Percentiles rank a stretch among this genome's conserved stretches.
Conservation (phyloP, 257 asterid genomes). For the Knoxia roxburghii region DNA sequence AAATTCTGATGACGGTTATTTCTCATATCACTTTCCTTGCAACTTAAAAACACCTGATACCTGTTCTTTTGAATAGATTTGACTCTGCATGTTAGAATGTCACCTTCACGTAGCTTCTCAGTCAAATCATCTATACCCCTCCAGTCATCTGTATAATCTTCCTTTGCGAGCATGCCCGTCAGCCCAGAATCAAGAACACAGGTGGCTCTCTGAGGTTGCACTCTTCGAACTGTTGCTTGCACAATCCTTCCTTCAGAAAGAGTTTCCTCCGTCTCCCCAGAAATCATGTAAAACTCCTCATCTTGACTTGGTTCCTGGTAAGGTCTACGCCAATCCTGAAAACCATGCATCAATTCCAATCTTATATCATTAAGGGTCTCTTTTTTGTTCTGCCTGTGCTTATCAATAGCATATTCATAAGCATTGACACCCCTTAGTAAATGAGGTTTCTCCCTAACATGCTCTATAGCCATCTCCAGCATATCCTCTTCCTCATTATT, state of each 20-base stretch:
- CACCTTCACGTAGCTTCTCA: conserved; percentile 78
- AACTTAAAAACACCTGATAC: conserved; percentile 74
- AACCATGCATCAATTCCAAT: conserved; percentile 88
- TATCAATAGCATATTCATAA: conserved; percentile 60
- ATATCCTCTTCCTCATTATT: conserved; percentile 72
- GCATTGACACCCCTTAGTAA: conserved; percentile 60
- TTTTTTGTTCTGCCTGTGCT: conserved; percentile 51
- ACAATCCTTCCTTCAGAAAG: conserved; percentile 85
- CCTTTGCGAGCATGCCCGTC: conserved; percentile 77
- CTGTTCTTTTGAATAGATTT: conserved; percentile 77
- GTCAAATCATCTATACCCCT: conserved; percentile 61
- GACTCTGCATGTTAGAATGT: conserved; percentile 70
- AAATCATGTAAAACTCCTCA: conserved; percentile 83
- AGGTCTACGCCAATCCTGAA: conserved; percentile 81
- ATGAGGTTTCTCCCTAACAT: conserved; percentile 86
- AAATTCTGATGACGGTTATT: conserved; percentile 41
- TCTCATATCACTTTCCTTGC: conserved; percentile 79
- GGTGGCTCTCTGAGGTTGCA: conserved; percentile 69
- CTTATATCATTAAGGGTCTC: conserved; percentile 82
- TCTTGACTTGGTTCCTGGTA: conserved; percentile 71
- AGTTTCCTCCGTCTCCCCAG: conserved; percentile 85
- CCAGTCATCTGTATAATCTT: conserved; percentile 66
- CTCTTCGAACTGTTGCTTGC: conserved; percentile 87
- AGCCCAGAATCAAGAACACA: conserved; percentile 85
- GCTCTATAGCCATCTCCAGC: conserved; percentile 92